Percentiles rank a stretch among this genome's conserved stretches.
Conservation (phyloP, 1,284 basidiomycete species). For the Mycena citricolor region DNA sequence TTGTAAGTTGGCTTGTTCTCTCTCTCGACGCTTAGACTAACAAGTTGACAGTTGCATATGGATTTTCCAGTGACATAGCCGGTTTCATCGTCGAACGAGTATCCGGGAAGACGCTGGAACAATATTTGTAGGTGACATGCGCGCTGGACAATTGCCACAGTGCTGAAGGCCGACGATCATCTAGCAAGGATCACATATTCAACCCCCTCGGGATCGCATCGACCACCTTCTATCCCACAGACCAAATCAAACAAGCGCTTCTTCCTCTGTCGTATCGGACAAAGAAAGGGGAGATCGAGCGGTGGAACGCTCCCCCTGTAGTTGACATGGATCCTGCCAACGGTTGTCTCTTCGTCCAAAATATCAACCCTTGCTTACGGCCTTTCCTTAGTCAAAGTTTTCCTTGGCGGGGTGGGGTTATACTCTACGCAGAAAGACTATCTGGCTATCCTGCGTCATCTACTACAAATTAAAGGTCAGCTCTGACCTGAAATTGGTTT, state of each 20-base stretch:
- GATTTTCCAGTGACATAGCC: slow-evolving; percentile 29
- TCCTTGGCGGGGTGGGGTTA: slow-evolving; percentile 29
- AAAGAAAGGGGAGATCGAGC: slow-evolving; percentile 26
- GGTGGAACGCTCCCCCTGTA: slow-evolving; percentile 22
- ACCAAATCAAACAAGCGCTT: slow-evolving; percentile 25
- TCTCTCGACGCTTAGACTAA: not conserved
- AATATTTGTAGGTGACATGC: slow-evolving; percentile 29
- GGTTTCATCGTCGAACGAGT: slow-evolving; percentile 33
- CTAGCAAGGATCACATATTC: slow-evolving; percentile 35
- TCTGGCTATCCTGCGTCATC: slow-evolving; percentile 31
- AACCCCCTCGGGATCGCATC: slow-evolving; percentile 31
- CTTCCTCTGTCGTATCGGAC: slow-evolving; percentile 28
- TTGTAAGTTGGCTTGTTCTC: slow-evolving; percentile 24
- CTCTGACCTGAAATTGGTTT: not conserved
- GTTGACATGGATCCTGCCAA: slow-evolving; percentile 30
- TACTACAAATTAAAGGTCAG: slow-evolving; percentile 32
- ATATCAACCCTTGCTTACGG: not conserved
- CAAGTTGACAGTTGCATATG: slow-evolving; percentile 28
- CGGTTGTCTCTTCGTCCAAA: slow-evolving; percentile 22
- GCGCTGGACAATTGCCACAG: not conserved
- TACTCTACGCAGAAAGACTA: slow-evolving; percentile 32
- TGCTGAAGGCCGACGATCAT: not conserved
- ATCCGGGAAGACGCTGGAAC: slow-evolving; percentile 29
- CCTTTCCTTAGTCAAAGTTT: slow-evolving; percentile 23
- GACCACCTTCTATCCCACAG: slow-evolving; percentile 32